These are phyloP conservation scores for Thecaphora thlaspeos DNA, from an alignment of 1,284 basidiomycete species.

Conservation along the genomic window DNA sequence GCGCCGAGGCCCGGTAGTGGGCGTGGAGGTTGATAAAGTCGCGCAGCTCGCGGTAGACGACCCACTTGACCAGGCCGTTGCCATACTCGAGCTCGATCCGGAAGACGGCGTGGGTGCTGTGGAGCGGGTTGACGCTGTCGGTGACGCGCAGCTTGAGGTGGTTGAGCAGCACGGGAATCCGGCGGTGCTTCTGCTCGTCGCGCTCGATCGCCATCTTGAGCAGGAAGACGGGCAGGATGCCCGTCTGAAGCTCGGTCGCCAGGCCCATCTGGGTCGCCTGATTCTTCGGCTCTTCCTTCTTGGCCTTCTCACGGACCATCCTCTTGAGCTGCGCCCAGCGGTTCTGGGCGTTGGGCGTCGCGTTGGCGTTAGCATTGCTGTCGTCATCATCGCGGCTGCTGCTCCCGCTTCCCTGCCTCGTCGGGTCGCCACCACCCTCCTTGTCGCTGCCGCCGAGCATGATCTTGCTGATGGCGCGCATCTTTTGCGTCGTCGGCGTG, in stretches of 20 bases:
- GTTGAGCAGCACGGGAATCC: conserved; percentile 84
- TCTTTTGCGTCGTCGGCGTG: conserved; percentile 14
- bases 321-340: conserved; percentile 40
- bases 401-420: conserved; percentile 7
- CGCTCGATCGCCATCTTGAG: conserved; percentile 85
- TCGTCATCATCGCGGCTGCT: conserved; percentile 6
- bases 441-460: conserved; percentile 24
- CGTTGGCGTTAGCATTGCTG: not conserved
- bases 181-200: conserved; percentile 79
- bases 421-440: conserved; percentile 1
- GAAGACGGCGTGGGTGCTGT: conserved; percentile 77
- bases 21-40: conserved; percentile 89
- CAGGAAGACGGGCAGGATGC: conserved; percentile 37
- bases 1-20: conserved; percentile 76
- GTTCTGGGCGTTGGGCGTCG: conserved; percentile 13
- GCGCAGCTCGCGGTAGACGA: conserved; percentile 87
- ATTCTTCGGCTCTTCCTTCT: conserved; percentile 29
- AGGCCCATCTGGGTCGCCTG: conserved; percentile 25
- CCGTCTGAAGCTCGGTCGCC: conserved; percentile 36
- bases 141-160: conserved; percentile 78
- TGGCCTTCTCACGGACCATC: conserved; percentile 33
- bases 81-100: conserved; percentile 96
- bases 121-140: conserved; percentile 78
- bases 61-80: conserved; percentile 85
- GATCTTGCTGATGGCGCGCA: conserved; percentile 40